Conservation (phyloP, 768 basidiomycete species). For the Lactarius akahatsu region DNA sequence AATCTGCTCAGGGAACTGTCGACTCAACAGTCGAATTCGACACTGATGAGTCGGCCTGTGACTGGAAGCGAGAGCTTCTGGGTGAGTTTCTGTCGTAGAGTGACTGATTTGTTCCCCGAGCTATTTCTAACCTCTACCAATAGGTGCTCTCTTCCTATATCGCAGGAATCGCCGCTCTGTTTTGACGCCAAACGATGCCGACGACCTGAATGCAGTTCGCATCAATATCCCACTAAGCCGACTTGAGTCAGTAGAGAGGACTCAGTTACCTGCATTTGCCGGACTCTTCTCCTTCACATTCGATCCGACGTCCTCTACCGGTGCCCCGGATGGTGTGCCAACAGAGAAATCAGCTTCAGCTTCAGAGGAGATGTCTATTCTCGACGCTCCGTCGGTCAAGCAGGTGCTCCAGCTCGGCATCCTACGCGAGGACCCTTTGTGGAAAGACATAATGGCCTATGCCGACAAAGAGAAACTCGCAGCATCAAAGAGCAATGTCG, state of each 20-base stretch:
- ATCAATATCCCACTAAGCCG: conserved; percentile 47
- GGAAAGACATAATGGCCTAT: conserved; percentile 12
- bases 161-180: conserved; percentile 44
- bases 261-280: conserved; percentile 24
- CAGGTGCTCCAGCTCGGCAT: conserved; percentile 27
- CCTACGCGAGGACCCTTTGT: conserved; percentile 13
- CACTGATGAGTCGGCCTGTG: conserved; percentile 52
- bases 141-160: conserved; percentile 48
- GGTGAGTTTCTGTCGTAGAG: conserved; percentile 34
- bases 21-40: conserved; percentile 50
- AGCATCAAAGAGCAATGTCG: background rate
- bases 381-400: conserved; percentile 16
- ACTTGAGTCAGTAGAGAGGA: conserved; percentile 36
- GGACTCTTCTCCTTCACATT: conserved; percentile 30
- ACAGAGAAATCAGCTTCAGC: background rate
- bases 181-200: conserved; percentile 35
- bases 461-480: conserved; percentile 9
- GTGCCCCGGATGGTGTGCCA: background rate
- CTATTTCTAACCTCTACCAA: conserved; percentile 1
- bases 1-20: conserved; percentile 32
- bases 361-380: conserved; percentile 1
- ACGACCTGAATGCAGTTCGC: conserved; percentile 42
- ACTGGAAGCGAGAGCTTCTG: conserved; percentile 50
- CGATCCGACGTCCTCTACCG: conserved; percentile 8
- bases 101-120: background rate